A percentile compares a stretch with the other conserved stretches of the same genome.
Evolutionary conservation across 306 rosid genomes (phyloP).

Genomic region (Purshia tridentata): DNA sequence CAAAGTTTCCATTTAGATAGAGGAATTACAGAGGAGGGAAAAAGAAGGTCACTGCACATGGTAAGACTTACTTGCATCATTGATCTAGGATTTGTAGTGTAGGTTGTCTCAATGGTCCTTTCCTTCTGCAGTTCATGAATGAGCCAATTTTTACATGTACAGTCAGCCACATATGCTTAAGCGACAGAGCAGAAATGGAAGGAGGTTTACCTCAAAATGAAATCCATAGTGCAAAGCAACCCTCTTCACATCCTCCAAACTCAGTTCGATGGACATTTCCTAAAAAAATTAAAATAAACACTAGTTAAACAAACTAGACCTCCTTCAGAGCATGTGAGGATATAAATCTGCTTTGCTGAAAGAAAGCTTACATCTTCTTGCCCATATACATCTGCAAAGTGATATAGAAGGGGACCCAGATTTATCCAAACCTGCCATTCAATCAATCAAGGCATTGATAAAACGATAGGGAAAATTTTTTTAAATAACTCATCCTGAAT

Average conservation of each 20-base stretch:
- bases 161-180: constrained; percentile 4
- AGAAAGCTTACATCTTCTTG: constrained; percentile 75
- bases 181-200: constrained; percentile 13
- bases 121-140: constrained; percentile 64
- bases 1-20: too few species aligned
- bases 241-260: constrained; percentile 92
- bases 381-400: constrained; percentile 87
- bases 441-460: constrained; percentile 10
- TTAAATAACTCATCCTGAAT: neutral
- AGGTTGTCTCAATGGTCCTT: constrained; percentile 76
- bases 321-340: neutral
- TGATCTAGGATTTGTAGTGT: constrained; percentile 75
- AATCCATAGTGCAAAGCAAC: constrained; percentile 79
- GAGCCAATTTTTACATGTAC: constrained; percentile 10
- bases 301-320: neutral
- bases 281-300: constrained; percentile 21
- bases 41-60: neutral
- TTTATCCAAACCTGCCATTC: constrained; percentile 91
- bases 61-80: constrained; percentile 91
- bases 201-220: constrained; percentile 64
- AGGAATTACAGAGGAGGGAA: neutral
- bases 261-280: constrained; percentile 94
- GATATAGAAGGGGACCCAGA: constrained; percentile 90
- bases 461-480: neutral
- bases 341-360: constrained; percentile 2